phyloP scores from a whole-genome alignment of 2,329 filamentous ascomycete species.

The Coniochaeta prunicola region DNA sequence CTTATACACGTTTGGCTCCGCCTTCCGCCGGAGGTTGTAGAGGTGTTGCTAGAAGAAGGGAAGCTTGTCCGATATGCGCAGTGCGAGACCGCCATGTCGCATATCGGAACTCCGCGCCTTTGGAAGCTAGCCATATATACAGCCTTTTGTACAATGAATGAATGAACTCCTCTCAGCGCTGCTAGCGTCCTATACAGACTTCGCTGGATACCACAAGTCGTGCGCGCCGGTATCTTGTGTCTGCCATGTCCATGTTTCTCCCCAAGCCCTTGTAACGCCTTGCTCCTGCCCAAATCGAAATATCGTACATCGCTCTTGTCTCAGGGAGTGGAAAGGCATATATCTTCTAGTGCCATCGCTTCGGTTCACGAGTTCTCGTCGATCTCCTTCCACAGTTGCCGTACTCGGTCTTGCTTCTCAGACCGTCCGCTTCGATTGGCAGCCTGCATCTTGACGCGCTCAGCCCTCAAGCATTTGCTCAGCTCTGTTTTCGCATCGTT shows the following conservation, averaged over 20 bases:
- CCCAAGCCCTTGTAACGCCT: too few species aligned
- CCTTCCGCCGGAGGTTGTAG: slow-evolving; percentile 32
- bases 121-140: neutral
- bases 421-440: slow-evolving; percentile 66
- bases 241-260: neutral
- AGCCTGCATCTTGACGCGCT: slow-evolving; percentile 71
- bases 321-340: neutral
- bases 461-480: slow-evolving; percentile 74
- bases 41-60: neutral
- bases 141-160: neutral
- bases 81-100: neutral
- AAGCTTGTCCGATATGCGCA: neutral
- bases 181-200: neutral
- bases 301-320: neutral
- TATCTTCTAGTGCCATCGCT: neutral
- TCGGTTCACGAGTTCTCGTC: slow-evolving; percentile 54
- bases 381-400: slow-evolving; percentile 72
- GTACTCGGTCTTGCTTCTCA: slow-evolving; percentile 65
- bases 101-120: neutral
- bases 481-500: slow-evolving; percentile 79
- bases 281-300: neutral
- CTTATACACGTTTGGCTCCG: slow-evolving; percentile 70
- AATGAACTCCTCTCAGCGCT: neutral
- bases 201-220: neutral
- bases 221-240: neutral